Evolutionary conservation across 1,284 basidiomycete genomes (phyloP), one percentile per base, ranked within the genome.

Genomic region (Hortiboletus rubellus): DNA sequence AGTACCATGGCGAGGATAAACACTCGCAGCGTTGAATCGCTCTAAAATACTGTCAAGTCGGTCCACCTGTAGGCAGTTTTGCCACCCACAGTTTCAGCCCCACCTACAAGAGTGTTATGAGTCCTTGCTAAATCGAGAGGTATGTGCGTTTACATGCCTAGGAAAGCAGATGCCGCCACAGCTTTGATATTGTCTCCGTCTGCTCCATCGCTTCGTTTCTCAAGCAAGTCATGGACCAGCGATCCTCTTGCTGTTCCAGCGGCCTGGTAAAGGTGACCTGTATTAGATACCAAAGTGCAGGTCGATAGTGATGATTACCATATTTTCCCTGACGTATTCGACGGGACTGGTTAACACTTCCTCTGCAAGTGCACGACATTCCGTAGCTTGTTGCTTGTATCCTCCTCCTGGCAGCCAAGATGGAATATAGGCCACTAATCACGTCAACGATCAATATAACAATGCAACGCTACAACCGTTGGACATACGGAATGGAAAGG

Each of bases 341-440:
- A 75, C 62, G 1, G 76, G 72, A 8, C 60, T 57, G 7, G 65
- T 64, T 22, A 67, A 58, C 48, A 75, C 64, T 14, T 72, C 63
- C 22, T 63, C 17, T 11, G 69, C 68, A 33, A 73, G 57, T 5
- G 55, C 41, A 52, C 66, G 65, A 41, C 69, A 65, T 33, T 69
- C 63, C 7, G 51, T 57, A 24, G 72, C 72, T 5, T 48, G 50
- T 47, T 60, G 65, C 37, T 72, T 70, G 52, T 70, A 72, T 15
- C 15, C 36, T 5, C 71, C 67, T 11, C 76, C 74, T 0, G 77
- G 76, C 22, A 77, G 53, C 74, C 74, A 79, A 1, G 67, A 57
- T 0, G 77, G 77, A 40, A 79, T 55, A 27, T 63, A n/a, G 58
- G 53, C 52, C 58, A 71, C 69, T 70, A 14, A 38, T 14, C 34